Base-by-base conservation (phyloP, 2,329 filamentous ascomycete species). In the Metarhizium robertsii region DNA sequence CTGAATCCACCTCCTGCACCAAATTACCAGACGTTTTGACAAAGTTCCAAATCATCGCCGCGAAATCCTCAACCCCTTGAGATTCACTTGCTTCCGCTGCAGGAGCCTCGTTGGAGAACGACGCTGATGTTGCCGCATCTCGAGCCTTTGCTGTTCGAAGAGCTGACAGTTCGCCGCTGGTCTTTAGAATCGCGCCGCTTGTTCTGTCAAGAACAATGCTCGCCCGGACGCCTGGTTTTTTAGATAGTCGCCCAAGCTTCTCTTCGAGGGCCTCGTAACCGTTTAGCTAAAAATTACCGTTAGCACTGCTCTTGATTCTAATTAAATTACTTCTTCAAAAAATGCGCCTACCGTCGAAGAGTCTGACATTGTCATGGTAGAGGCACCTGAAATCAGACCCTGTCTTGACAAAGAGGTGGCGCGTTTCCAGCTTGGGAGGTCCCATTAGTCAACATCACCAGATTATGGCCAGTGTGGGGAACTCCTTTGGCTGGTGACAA, bases 171-270 rank as follows among this genome's bases (percentile, higher is more conserved):
- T 90, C 77, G 51, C 89, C 89, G 54, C 82, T 87, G 6, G 85
- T 88, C 66, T 87, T 88, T 53, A 94, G 79, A 52, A 94, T 87
- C 2, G 86, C 79, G 53, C 88, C 88, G 25, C 81, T 86, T 14
- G 80, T 73, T 55, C 87, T 83, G 62, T 91, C 87, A 46, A 94
- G 76, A 54, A 90, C 82, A 51, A 94, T 78, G 55, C 87, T 88
- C 62, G 86, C 88, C 68, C 88, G 87, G 53, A 94, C 88, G 58
- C 87, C 88, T 34, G 87, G 80, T 65, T 92, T 92, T 66, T 87
- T 86, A 45, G 86, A 84, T 48, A 94, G 77, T 18, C 87, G 84
- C 50, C 80, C 81, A 58, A 92, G 79, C 58, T 81, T 73, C 74
- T 84, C 80, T 53, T 83, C 79, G 57, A 88, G 79, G 46, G 80